Percentiles rank a stretch among this genome's conserved stretches.
Evolutionary conservation across 1,139 yeast species (phyloP).

Genomic region (Candida sanyaensis): DNA sequence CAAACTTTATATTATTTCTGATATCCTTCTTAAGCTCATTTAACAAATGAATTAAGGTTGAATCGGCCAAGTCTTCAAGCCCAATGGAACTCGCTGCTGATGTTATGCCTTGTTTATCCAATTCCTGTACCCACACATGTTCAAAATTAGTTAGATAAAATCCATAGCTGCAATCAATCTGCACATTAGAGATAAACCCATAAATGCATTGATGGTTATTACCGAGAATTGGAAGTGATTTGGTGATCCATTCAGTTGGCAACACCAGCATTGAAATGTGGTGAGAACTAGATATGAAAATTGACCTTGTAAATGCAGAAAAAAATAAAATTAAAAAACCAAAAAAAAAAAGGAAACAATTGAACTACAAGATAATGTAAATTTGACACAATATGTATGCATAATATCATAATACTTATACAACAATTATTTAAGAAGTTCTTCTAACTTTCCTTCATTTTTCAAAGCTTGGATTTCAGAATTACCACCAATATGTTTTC

Average conservation of each 20-base stretch:
- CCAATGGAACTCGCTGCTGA: constrained; percentile 24
- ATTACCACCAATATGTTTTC: constrained; percentile 87
- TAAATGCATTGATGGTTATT: constrained; percentile 10
- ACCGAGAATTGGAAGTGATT: constrained; percentile 2
- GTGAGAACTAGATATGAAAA: too few relatives aligned
- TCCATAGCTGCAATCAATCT: constrained; percentile 17
- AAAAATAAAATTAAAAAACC: too few relatives aligned
- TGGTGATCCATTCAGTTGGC: constrained; percentile 13
- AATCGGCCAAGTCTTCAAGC: constrained; percentile 23
- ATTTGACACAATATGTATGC: too few relatives aligned
- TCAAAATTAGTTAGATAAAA: constrained; percentile 30
- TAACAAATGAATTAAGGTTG: constrained; percentile 14
- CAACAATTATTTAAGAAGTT: background rate
- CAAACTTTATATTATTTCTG: constrained; percentile 1
- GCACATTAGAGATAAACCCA: constrained; percentile 15
- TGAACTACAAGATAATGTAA: too few relatives aligned
- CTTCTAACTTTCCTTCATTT: constrained; percentile 1
- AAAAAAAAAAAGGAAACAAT: too few relatives aligned
- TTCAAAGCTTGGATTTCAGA: constrained; percentile 59
- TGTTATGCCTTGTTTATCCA: constrained; percentile 17
- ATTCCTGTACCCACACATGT: constrained; percentile 29
- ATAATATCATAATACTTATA: background rate
- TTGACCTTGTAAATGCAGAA: too few relatives aligned
- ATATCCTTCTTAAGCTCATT: background rate
- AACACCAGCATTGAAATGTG: constrained; percentile 3